These are phyloP conservation scores for Thraustotheca clavata DNA, from an alignment of 352 stramenopile species.

Conservation along the genomic window DNA sequence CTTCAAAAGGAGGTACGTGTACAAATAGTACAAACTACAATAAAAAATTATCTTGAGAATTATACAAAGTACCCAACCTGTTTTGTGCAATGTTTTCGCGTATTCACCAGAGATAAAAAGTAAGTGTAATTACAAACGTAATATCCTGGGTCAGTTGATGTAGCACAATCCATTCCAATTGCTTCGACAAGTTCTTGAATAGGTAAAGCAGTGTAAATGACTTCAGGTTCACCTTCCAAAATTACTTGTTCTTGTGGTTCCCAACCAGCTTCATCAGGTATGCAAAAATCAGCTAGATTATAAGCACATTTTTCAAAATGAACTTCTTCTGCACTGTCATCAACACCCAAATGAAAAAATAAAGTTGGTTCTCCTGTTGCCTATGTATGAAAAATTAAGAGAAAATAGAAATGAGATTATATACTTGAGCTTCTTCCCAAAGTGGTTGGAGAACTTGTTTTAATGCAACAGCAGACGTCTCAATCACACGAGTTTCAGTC, in stretches of 20 bases:
- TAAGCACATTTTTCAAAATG: conserved; percentile 61
- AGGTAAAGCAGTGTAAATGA: conserved; percentile 43
- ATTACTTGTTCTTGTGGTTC: conserved; percentile 50
- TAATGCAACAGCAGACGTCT: conserved; percentile 51
- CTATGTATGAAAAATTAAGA: conserved; percentile 24
- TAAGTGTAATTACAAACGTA: conserved; percentile 87
- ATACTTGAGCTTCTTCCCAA: conserved; percentile 31
- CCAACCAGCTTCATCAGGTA: conserved; percentile 67
- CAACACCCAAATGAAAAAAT: conserved; percentile 70
- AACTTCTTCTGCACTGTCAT: conserved; percentile 35
- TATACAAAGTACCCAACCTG: too few species aligned
- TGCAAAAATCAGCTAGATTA: conserved; percentile 72
- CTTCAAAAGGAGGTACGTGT: conserved; percentile 58
- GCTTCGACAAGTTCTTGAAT: conserved; percentile 43
- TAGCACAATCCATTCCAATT: conserved; percentile 25
- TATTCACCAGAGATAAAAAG: conserved; percentile 66
- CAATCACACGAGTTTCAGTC: conserved; percentile 55
- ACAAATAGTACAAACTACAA: conserved; percentile 59
- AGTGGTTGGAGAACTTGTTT: conserved; percentile 24
- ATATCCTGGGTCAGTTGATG: conserved; percentile 64
- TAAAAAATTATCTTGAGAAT: too few species aligned
- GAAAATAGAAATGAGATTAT: neutral
- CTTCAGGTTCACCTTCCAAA: conserved; percentile 31
- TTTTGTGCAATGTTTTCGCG: conserved; percentile 32
- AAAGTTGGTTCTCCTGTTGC: conserved; percentile 42